Evolutionary conservation across 2,329 filamentous ascomycete species (phyloP).

Genomic region (Cylindrodendrum hubeiense): DNA sequence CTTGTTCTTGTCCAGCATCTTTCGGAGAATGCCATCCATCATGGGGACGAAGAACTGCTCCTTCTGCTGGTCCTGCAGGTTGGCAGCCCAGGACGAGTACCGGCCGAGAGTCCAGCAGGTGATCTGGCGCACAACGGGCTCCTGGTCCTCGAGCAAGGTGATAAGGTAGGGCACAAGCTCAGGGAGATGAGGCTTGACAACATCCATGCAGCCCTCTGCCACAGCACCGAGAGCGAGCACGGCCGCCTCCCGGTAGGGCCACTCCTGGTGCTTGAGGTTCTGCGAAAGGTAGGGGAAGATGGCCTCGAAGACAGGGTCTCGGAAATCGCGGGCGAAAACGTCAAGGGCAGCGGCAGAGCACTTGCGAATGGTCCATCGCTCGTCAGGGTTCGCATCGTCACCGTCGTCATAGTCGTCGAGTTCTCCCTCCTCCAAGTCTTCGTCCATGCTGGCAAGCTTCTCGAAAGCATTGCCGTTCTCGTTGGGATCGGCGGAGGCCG

Average conservation of each 20-base stretch:
- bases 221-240: conserved; percentile 95
- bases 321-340: conserved; percentile 92
- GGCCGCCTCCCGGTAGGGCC: conserved; percentile 93
- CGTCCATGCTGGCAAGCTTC: conserved; percentile 71
- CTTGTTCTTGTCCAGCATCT: conserved; percentile 98
- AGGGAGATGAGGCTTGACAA: conserved; percentile 89
- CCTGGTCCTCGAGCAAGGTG: conserved; percentile 83
- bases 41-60: conserved; percentile 90
- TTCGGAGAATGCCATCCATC: conserved; percentile 94
- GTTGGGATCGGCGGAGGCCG: conserved; percentile 62
- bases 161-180: conserved; percentile 93
- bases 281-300: conserved; percentile 93
- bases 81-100: conserved; percentile 92
- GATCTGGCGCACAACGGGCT: conserved; percentile 94
- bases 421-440: conserved; percentile 89
- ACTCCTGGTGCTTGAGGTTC: conserved; percentile 89
- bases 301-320: conserved; percentile 87
- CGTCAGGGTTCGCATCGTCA: conserved; percentile 86
- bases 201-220: conserved; percentile 92
- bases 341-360: conserved; percentile 96
- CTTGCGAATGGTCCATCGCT: conserved; percentile 95
- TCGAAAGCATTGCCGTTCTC: conserved; percentile 68
- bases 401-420: conserved; percentile 81
- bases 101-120: conserved; percentile 97
- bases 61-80: conserved; percentile 76